These are phyloP conservation scores for Nowakowskiella sp. DNA, from an alignment of 192 early-diverging fungal genomes.

Conservation along the genomic window DNA sequence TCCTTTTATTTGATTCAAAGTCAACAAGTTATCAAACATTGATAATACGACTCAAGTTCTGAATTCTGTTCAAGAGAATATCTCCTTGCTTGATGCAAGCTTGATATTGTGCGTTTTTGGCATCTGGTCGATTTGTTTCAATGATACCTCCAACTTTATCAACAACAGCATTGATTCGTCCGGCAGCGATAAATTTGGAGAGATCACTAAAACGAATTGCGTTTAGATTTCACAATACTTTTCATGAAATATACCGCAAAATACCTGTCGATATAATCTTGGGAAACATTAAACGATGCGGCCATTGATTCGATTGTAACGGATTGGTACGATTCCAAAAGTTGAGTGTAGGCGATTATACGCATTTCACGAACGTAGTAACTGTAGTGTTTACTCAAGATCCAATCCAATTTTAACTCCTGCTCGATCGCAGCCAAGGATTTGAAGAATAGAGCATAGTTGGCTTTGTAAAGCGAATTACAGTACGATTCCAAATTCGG, in stretches of 20 bases:
- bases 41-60: conserved; percentile 91
- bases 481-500: conserved; percentile 76
- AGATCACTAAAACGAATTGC: conserved; percentile 58
- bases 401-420: conserved; percentile 61
- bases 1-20: too few relatives aligned
- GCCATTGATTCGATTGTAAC: conserved; percentile 96
- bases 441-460: conserved; percentile 88
- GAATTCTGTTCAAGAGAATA: conserved; percentile 85
- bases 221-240: neutral
- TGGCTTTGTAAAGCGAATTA: conserved; percentile 81
- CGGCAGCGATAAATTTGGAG: conserved; percentile 88
- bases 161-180: conserved; percentile 95
- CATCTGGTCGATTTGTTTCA: conserved; percentile 94
- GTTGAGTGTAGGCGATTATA: conserved; percentile 90
- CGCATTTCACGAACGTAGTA: conserved; percentile 99
- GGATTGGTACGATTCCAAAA: conserved; percentile 89
- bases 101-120: conserved; percentile 99
- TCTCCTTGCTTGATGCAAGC: conserved; percentile 94
- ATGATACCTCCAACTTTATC: conserved; percentile 98
- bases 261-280: conserved; percentile 89
- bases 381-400: conserved; percentile 77
- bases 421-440: conserved; percentile 80
- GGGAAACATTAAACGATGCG: conserved; percentile 87
- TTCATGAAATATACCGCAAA: conserved; percentile 7
- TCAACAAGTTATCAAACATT: conserved; percentile 50